phyloP scores from a whole-genome alignment of 768 basidiomycete genomes.

The Boletus sp. region DNA sequence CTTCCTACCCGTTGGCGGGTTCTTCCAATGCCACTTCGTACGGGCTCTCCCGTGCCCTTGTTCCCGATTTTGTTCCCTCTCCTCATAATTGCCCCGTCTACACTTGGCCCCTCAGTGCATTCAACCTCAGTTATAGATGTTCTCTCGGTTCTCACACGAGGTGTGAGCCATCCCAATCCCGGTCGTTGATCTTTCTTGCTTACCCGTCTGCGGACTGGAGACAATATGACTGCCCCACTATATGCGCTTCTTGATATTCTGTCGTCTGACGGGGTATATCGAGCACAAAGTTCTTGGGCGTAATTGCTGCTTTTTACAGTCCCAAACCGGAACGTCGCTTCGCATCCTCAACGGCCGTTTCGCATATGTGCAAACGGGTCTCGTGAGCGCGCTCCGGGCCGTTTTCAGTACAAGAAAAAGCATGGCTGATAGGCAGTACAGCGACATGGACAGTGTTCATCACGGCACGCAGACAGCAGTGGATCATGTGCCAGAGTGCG shows the following conservation, averaged over 20 bases:
- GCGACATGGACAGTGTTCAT: background rate
- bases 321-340: constrained; percentile 63
- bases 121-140: constrained; percentile 90
- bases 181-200: constrained; percentile 88
- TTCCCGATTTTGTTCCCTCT: background rate
- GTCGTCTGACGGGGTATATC: constrained; percentile 67
- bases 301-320: constrained; percentile 90
- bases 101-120: constrained; percentile 61
- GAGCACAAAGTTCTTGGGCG: constrained; percentile 78
- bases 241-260: constrained; percentile 88
- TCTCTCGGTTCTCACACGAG: constrained; percentile 73
- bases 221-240: constrained; percentile 77
- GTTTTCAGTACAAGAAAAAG: background rate
- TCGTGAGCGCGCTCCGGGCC: constrained; percentile 24
- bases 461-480: background rate
- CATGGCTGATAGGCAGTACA: background rate
- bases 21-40: constrained; percentile 8
- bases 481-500: background rate
- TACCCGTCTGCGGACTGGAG: constrained; percentile 82
- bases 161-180: constrained; percentile 71
- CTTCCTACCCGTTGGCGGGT: background rate
- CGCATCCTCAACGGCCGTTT: too few species aligned
- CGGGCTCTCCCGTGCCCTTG: background rate
- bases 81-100: constrained; percentile 29
- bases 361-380: constrained; percentile 65